A percentile compares a stretch with the other conserved stretches of the same genome.
phyloP scores from a whole-genome alignment of 2,329 filamentous ascomycete species.

The Rosellinia necatrix region DNA sequence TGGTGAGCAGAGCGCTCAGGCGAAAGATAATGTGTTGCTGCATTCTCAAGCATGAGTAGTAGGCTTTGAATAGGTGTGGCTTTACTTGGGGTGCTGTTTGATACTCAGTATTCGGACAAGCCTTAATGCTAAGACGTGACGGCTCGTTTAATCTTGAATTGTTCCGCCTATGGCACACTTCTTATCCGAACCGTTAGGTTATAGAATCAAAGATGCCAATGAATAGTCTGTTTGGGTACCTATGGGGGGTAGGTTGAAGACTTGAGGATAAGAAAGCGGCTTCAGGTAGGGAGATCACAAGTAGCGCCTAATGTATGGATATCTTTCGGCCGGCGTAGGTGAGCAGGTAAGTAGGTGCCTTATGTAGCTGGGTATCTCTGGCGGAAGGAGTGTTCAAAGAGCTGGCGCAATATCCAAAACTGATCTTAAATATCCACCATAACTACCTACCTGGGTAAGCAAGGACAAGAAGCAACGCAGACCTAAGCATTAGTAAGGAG shows the following conservation, averaged over 20 bases:
- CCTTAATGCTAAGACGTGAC: neutral
- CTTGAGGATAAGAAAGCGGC: no score
- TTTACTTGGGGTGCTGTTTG: neutral
- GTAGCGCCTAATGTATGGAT: neutral
- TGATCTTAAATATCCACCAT: no score
- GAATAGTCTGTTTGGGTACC: no score
- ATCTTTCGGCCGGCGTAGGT: no score
- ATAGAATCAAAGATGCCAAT: no score
- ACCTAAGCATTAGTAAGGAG: no score
- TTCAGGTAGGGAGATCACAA: neutral
- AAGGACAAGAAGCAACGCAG: no score
- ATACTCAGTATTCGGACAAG: no score
- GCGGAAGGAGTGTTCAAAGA: no score
- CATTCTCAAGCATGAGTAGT: constrained; percentile 2
- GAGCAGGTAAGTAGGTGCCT: neutral
- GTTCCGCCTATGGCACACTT: neutral
- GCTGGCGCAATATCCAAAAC: no score
- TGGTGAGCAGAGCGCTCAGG: constrained; percentile 8
- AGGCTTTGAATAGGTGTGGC: neutral
- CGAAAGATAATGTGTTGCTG: neutral
- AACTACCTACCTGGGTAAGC: no score
- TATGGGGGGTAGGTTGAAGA: no score
- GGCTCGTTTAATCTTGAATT: neutral
- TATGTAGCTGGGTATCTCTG: neutral
- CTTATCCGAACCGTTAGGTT: neutral